phyloP scores from a whole-genome alignment of 805 yeast genomes.

The Yarrowia sp. region DNA sequence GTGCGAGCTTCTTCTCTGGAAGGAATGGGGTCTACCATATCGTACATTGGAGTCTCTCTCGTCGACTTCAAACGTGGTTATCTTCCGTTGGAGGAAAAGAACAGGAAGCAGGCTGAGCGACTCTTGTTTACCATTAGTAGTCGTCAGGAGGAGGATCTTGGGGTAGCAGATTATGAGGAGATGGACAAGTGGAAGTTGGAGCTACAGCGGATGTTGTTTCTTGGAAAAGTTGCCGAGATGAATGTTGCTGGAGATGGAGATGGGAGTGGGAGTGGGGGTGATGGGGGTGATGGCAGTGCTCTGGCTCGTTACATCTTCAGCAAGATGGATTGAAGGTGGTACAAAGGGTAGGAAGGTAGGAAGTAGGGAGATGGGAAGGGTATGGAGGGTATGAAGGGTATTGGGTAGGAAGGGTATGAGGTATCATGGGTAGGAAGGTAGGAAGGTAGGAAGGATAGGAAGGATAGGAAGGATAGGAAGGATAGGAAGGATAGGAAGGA shows the following conservation, averaged over 20 bases:
- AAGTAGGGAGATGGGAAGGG: no score
- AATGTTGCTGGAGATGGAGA: conserved; percentile 38
- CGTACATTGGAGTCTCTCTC: conserved; percentile 44
- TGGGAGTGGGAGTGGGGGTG: no score
- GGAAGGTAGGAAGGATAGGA: no score
- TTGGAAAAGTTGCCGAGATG: conserved; percentile 58
- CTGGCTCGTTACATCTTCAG: conserved; percentile 29
- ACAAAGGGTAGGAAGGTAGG: no score
- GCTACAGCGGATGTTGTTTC: conserved; percentile 50
- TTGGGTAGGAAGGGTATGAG: no score
- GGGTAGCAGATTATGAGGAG: background rate
- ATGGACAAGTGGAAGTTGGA: conserved; percentile 42
- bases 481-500: no score
- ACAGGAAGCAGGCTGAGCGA: conserved; percentile 36
- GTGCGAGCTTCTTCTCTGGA: background rate
- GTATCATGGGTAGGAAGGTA: no score
- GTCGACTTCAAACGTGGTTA: conserved; percentile 41
- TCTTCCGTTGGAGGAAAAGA: conserved; percentile 32
- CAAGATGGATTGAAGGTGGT: background rate
- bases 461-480: no score
- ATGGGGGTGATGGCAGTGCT: conserved; percentile 25
- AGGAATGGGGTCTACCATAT: conserved; percentile 27
- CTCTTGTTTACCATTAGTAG: background rate
- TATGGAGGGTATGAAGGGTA: no score
- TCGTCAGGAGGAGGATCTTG: background rate